Conservation (phyloP, 2,329 filamentous ascomycete genomes). For the Parastagonospora avenae region DNA sequence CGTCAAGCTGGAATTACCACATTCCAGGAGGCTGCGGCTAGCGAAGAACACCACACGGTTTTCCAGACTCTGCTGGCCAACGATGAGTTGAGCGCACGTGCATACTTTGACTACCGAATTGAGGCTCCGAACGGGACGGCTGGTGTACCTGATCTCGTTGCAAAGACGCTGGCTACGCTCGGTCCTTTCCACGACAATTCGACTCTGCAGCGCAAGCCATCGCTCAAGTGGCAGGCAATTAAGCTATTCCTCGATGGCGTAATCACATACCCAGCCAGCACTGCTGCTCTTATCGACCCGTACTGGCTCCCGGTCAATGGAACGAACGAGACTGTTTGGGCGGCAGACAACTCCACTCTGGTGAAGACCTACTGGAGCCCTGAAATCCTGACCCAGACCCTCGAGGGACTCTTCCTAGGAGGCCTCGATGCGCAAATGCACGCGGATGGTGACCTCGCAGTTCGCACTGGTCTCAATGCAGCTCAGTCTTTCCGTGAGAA, state of each 20-base stretch:
- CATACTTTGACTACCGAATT: conserved; percentile 5
- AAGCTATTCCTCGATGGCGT: conserved; percentile 8
- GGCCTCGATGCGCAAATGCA: conserved; percentile 5
- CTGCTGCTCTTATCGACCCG: conserved; percentile 2
- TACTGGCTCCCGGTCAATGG: conserved; percentile 5
- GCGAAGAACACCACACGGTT: not conserved
- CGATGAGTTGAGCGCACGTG: conserved; percentile 2
- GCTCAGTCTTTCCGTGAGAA: conserved; percentile 1
- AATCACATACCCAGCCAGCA: conserved; percentile 5
- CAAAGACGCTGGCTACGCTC: not conserved
- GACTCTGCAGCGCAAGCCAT: conserved; percentile 1
- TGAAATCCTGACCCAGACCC: conserved; percentile 4
- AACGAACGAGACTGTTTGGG: conserved; percentile 1
- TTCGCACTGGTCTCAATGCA: conserved; percentile 2
- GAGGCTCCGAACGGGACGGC: conserved; percentile 1
- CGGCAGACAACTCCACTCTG: not conserved
- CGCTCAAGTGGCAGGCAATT: conserved; percentile 4
- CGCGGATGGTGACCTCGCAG: conserved; percentile 1
- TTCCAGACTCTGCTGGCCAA: not conserved
- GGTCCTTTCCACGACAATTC: not conserved
- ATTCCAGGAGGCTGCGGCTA: conserved; percentile 3
- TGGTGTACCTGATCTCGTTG: conserved; percentile 3
- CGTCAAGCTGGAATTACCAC: conserved; percentile 5
- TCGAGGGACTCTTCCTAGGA: not conserved
- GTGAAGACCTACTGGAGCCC: conserved; percentile 2